phyloP scores from a whole-genome alignment of 2,329 filamentous ascomycete species.

The Beauveria sp. region DNA sequence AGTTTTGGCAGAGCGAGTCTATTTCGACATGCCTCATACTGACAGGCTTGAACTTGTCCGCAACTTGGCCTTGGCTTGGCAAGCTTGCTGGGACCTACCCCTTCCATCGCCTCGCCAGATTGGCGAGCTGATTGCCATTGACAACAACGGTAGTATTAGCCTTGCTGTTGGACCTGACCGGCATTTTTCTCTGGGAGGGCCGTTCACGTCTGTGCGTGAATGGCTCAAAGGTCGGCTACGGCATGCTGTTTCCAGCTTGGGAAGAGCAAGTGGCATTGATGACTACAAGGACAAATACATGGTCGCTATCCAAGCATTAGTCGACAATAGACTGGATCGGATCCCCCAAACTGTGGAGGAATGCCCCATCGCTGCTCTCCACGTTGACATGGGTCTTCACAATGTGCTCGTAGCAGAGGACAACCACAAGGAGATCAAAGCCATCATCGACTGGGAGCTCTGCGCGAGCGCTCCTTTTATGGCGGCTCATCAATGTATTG shows the following conservation, averaged over 20 bases:
- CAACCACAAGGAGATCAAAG: conserved; percentile 10
- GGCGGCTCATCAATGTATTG: conserved; percentile 8
- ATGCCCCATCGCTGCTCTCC: conserved; percentile 13
- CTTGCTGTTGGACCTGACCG: conserved; percentile 15
- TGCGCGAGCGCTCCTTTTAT: conserved; percentile 14
- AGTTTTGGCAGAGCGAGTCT: conserved; percentile 9
- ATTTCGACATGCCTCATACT: conserved; percentile 11
- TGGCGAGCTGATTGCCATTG: conserved; percentile 15
- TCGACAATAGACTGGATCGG: conserved; percentile 9
- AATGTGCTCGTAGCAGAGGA: conserved; percentile 14
- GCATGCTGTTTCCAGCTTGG: conserved; percentile 10
- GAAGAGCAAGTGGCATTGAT: conserved; percentile 12
- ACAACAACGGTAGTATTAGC: conserved; percentile 10
- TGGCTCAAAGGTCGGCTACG: conserved; percentile 14
- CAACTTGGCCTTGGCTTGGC: conserved; percentile 16
- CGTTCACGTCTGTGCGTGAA: conserved; percentile 15
- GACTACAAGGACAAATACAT: conserved; percentile 13
- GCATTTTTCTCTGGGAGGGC: conserved; percentile 15
- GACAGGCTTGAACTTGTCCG: conserved; percentile 14
- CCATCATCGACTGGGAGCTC: conserved; percentile 16
- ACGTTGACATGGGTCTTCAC: conserved; percentile 15
- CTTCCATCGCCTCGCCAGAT: conserved; percentile 15
- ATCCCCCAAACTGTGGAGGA: conserved; percentile 15
- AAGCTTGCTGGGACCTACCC: conserved; percentile 16
- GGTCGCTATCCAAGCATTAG: conserved; percentile 11